Evolutionary conservation across 805 yeast species (phyloP), one percentile per base, ranked within the genome.

Genomic region (Candida montana): DNA sequence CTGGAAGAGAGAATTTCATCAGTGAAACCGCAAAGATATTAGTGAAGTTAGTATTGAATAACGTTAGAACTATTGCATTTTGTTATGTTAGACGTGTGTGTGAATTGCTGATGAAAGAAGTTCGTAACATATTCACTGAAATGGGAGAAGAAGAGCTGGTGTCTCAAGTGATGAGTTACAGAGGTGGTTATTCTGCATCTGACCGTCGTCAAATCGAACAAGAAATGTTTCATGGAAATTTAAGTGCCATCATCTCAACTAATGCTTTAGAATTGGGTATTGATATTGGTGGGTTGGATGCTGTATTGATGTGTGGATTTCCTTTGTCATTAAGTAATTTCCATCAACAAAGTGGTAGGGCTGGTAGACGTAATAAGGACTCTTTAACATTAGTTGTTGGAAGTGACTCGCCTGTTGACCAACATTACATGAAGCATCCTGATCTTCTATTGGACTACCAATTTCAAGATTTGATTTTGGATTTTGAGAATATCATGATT

Each of bases 291-390:
- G 85, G 83, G 12, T 67, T 93, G 35, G 99, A 93, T 61, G 89
- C 95, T 1, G 98, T 90, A 0, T 64, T 93, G 2, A 79, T 89
- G 65, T 87, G 95, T 55, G 98, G 98, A 0, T 93, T 93, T 48
- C 99, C 99, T 0, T 67, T 79, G 17, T 84, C 95, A 40, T 72
- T 89, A 45, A 81, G 95, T 37, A 88, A 88, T 47, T 76, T 93
- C 57, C 87, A 90, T 52, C 99, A 93, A 62, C 99, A 93, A 57
- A 83, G 93, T 67, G 99, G 99, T 29, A 73, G 99, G 55, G 98
- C 96, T 0, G 99, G 99, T 15, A 72, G 99, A 59, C 78, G 96
- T 49, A 77, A 74, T 39, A 75, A 75, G 40, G 97, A 93, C 36
- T 87, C 96, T 4, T 63, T 93, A 55, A 91, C 96, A 0, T 65